Percentiles rank a stretch among this genome's conserved stretches.
phyloP scores from a whole-genome alignment of 768 basidiomycete genomes.

The Mycena polygramma region DNA sequence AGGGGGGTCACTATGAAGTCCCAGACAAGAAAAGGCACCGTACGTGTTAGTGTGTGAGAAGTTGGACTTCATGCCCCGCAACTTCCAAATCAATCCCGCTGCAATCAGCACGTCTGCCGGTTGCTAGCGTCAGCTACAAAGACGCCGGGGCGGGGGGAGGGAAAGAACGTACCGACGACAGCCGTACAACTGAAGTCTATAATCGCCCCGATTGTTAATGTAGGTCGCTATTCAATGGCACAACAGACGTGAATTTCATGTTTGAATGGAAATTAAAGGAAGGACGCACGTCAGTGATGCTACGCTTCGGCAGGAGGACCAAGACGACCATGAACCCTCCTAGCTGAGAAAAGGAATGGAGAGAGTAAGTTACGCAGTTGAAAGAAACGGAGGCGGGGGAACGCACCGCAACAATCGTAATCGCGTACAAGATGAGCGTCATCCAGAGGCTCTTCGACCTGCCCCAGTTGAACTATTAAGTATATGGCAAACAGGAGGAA shows the following conservation, averaged over 20 bases:
- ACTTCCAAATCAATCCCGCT: conserved; percentile 12
- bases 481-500: neutral
- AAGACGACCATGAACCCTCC: conserved; percentile 8
- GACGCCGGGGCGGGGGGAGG: too few species aligned
- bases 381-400: neutral
- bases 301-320: neutral
- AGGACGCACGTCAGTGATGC: neutral
- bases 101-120: conserved; percentile 3
- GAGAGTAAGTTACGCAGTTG: too few species aligned
- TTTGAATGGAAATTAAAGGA: too few species aligned
- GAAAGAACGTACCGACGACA: neutral
- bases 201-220: too few species aligned
- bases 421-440: neutral
- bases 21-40: too few species aligned
- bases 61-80: conserved; percentile 8
- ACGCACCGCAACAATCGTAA: neutral
- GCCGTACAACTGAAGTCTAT: neutral
- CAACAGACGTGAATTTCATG: too few species aligned
- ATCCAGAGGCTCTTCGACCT: neutral
- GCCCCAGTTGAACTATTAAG: neutral
- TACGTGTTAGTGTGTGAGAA: conserved; percentile 8
- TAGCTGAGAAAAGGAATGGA: neutral
- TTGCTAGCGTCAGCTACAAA: too few species aligned
- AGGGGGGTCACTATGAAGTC: too few species aligned
- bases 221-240: too few species aligned